phyloP scores from a whole-genome alignment of 75 land plant genomes.

The Pinus tabuliformis region DNA sequence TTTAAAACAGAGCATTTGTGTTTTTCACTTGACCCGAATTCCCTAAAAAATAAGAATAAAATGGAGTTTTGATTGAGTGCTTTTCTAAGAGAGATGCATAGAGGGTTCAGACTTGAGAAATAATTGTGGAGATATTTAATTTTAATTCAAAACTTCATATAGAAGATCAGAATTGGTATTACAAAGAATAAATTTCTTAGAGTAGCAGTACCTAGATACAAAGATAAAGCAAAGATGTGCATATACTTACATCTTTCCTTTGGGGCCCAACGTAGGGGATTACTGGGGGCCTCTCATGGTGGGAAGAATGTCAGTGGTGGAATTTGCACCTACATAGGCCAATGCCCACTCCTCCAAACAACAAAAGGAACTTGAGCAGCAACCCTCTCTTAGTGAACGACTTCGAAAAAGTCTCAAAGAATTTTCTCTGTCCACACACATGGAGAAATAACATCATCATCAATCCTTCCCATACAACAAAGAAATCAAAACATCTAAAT shows the following conservation, averaged over 20 bases:
- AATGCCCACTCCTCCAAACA: constrained; percentile 74
- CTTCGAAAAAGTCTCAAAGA: constrained; percentile 94
- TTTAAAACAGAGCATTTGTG: too few relatives aligned
- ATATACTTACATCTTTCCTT: constrained; percentile 71
- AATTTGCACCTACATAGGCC: constrained; percentile 61
- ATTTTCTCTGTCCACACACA: constrained; percentile 70
- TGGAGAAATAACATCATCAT: not conserved
- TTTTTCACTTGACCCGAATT: too few relatives aligned
- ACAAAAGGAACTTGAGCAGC: constrained; percentile 81
- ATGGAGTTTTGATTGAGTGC: too few relatives aligned
- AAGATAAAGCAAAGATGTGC: not conserved
- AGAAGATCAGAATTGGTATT: too few relatives aligned
- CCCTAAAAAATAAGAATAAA: too few relatives aligned
- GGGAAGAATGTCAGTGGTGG: constrained; percentile 70
- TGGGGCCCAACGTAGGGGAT: constrained; percentile 71
- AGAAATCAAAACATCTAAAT: not conserved
- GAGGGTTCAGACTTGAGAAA: too few relatives aligned
- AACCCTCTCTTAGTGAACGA: constrained; percentile 97
- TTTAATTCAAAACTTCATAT: too few relatives aligned
- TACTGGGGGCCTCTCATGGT: constrained; percentile 84
- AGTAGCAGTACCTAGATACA: not conserved
- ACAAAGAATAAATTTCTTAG: not conserved
- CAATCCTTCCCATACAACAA: not conserved
- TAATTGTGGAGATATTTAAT: too few relatives aligned
- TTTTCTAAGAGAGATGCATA: too few relatives aligned